Percentiles rank a stretch among this genome's conserved stretches.
These are phyloP conservation scores for Camelina sativa DNA, from an alignment of 345 rosid species.

Conservation along the genomic window DNA sequence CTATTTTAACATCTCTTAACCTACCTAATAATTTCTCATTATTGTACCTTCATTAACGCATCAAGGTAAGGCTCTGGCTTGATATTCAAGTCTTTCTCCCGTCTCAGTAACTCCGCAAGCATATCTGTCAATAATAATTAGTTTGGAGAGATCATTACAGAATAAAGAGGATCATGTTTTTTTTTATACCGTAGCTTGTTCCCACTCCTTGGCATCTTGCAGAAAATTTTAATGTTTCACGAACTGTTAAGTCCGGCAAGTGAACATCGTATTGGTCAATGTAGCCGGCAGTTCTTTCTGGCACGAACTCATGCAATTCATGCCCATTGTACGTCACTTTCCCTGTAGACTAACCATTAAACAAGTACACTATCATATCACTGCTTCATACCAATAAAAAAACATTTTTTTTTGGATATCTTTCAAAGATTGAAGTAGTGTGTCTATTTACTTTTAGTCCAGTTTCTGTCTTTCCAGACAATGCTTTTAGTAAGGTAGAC, in stretches of 20 bases:
- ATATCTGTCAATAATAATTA: conserved; percentile 49
- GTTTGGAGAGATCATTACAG: neutral
- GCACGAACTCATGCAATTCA: conserved; percentile 60
- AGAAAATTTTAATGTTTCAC: conserved; percentile 79
- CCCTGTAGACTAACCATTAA: conserved; percentile 53
- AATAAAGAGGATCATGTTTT: neutral
- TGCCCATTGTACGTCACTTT: conserved; percentile 66
- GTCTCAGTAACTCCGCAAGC: conserved; percentile 73
- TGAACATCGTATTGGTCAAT: conserved; percentile 73
- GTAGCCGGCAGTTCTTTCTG: conserved; percentile 72
- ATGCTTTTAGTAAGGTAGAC: conserved; percentile 69
- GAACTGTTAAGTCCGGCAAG: conserved; percentile 65
- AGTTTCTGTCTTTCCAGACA: conserved; percentile 65
- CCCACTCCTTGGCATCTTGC: conserved; percentile 85
- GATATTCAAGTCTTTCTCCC: conserved; percentile 74
- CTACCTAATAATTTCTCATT: neutral
- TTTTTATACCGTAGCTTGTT: conserved; percentile 54
- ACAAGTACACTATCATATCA: neutral
- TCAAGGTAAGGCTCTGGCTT: conserved; percentile 84
- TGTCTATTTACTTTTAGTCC: conserved; percentile 40
- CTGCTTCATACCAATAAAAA: conserved; percentile 6
- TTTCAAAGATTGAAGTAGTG: neutral
- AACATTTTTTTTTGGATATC: neutral
- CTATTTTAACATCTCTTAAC: no score
- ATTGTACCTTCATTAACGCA: conserved; percentile 77